Evolutionary conservation across 2,329 filamentous ascomycete species (phyloP), one percentile per base, ranked within the genome.

Genomic region (Cryphonectria nitschkei): DNA sequence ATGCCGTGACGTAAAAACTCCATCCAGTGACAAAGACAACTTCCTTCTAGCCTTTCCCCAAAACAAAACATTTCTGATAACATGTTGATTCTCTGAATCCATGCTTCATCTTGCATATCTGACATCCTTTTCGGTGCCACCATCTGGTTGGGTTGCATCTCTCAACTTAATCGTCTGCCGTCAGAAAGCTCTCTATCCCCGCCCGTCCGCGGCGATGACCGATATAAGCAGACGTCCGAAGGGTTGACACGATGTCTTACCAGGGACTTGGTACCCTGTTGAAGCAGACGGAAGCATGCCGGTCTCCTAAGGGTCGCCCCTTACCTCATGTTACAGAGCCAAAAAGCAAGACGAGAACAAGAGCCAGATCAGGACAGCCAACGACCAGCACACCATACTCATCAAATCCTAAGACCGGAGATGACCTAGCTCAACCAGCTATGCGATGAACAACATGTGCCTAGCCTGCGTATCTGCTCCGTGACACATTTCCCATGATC

Each of bases 1-100:
- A 61, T 61, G 58, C 67, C 61, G 34, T 71, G 62, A 60, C n/a
- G 58, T 34, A 63, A 60, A 62, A 60, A 65, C 69, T 61, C 67
- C 61, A 56, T 66, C 41, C 62, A 62, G 43, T 52, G 52, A 41
- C 26, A 14, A n/a, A 63, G 43, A 39, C n/a, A 8, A 26, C 13
- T 37, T 16, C 3, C 22, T n/a, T 8, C 29, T 11, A 34, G 22
- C 43, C 19, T 2, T 1, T 32, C 26, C 26, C 34, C 34, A 34
- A 34, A 34, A 34, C 34, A 34, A 34, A 34, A 34, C 34, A 34
- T 34, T 34, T 34, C 34, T 22, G 1, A 14, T 46, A 46, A 41
- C 26, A 19, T 26, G 22, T 41, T 50, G 0, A 41, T 32, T 43
- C 11, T 1, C 60, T 62, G 37, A 26, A 11, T 26, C 5, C 29